Base-by-base conservation (phyloP, 73 alveolate genomes). In the Effrenium voratum region DNA sequence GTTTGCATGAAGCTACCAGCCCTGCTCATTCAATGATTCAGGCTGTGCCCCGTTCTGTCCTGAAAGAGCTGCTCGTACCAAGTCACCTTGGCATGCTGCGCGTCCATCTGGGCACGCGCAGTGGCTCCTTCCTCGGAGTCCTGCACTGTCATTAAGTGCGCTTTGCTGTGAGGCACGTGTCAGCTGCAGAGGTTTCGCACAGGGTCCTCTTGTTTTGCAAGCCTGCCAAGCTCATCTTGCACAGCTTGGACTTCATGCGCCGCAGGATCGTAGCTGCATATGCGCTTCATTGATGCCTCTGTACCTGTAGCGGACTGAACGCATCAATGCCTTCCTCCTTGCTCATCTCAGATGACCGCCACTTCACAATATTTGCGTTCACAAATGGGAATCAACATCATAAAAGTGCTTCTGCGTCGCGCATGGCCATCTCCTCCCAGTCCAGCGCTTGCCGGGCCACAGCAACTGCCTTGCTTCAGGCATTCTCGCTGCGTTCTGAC, bases 21-120 rank as follows among this genome's bases (percentile, higher is more conserved):
- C 43, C 40, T 24, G 43, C 24, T 5, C 52, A 75, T 75, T 34
- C 55, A 13, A 75, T 15, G 26, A 36, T 28, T 5, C 26, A 46
- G 6, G 46, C 52, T 13, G 38, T 32, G 77, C 55, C 13, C 55
- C 60, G 16, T 19, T 30, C 80, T 4, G 57, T 36, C 94, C 95
- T 87, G 95, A 32, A 87, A 87, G 50, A 87, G 85, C 38, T 87
- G 84, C 73, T 87, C 95, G 63, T 87, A 87, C 95, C 95, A 87
- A 44, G 85, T 87, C 47, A 60, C 44, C 81, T 87, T 87, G 45
- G 95, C 95, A 87, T 87, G 95, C 47, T 38, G 24, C 63, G 95
- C 95, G 44, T 87, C 95, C 68, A 87, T 22, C 34, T 60, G 72
- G 24, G 63, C 47, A 2, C 95, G 95, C 47, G 40, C n/a, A n/a